phyloP scores from a whole-genome alignment of 352 stramenopile genomes.

The Pythium graminicola region DNA sequence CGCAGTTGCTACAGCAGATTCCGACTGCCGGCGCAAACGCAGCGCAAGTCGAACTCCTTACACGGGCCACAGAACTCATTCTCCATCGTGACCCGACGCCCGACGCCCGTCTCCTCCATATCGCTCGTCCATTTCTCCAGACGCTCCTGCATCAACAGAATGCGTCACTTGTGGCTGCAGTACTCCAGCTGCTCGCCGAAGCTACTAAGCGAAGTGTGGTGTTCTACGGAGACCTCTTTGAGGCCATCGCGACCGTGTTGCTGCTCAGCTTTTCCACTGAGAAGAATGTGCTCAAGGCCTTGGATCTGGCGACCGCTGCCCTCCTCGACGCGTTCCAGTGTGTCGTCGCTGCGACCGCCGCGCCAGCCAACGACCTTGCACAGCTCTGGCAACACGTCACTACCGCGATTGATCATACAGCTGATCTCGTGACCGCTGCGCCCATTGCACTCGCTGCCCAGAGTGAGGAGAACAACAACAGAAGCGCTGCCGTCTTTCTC shows the following conservation, averaged over 20 bases:
- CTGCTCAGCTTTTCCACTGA: conserved; percentile 68
- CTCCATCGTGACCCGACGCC: conserved; percentile 51
- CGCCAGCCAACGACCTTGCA: conserved; percentile 1
- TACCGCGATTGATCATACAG: conserved; percentile 36
- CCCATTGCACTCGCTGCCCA: conserved; percentile 19
- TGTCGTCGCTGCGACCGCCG: conserved; percentile 17
- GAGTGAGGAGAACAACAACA: conserved; percentile 32
- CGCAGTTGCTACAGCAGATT: conserved; percentile 46
- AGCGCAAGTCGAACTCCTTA: conserved; percentile 54
- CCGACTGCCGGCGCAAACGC: conserved; percentile 34
- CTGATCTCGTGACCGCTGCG: conserved; percentile 31
- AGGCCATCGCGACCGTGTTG: conserved; percentile 47
- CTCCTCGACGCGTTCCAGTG: conserved; percentile 42
- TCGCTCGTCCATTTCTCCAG: conserved; percentile 35
- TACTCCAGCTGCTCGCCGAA: conserved; percentile 47
- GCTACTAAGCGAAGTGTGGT: conserved; percentile 18
- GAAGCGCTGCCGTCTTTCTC: conserved; percentile 47
- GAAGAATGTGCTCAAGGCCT: conserved; percentile 55
- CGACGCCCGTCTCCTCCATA: conserved; percentile 32
- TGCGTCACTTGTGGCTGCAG: conserved; percentile 41
- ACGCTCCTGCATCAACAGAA: conserved; percentile 55
- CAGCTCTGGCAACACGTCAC: conserved; percentile 34
- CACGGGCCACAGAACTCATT: conserved; percentile 53
- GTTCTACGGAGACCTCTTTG: conserved; percentile 38
- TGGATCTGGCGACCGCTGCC: conserved; percentile 37